Conservation (phyloP, 1,284 basidiomycete species). For the Quambalaria eucalypti region DNA sequence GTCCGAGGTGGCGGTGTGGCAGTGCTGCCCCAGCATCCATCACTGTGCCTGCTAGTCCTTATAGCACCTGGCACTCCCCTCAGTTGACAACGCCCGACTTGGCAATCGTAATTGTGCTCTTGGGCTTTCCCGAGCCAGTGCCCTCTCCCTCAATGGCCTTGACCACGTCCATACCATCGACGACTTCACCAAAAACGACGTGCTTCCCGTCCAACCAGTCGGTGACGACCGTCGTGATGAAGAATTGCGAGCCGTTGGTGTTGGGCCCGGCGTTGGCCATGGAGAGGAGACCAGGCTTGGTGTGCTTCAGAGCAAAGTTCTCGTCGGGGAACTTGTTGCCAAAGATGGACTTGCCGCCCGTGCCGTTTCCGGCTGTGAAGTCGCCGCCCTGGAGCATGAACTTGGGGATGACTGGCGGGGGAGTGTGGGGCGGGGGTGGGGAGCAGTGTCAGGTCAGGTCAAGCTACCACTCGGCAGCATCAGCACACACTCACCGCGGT, state of each 20-base stretch:
- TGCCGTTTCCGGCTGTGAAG: conserved; percentile 64
- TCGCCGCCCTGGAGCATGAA: conserved; percentile 70
- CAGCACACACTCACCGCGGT: conserved; percentile 12
- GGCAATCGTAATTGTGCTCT: conserved; percentile 39
- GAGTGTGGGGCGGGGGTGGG: conserved; percentile 51
- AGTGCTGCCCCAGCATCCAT: no score
- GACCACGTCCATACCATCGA: conserved; percentile 37
- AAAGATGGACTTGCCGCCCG: conserved; percentile 75
- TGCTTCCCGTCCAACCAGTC: conserved; percentile 20
- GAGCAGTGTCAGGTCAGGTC: not conserved
- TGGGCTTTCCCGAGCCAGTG: conserved; percentile 33
- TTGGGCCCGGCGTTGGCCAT: conserved; percentile 32
- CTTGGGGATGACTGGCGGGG: conserved; percentile 60
- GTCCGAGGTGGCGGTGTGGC: no score
- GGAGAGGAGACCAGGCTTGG: conserved; percentile 22
- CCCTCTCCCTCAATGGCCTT: conserved; percentile 42
- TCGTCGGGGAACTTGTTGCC: conserved; percentile 50
- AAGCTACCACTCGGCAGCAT: not conserved
- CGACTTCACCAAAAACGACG: conserved; percentile 30
- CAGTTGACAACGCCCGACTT: conserved; percentile 39
- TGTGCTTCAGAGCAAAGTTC: conserved; percentile 38
- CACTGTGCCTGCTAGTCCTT: no score
- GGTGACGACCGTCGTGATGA: conserved; percentile 43
- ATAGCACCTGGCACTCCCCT: not conserved
- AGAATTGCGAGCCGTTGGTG: conserved; percentile 40